Conservation (phyloP, 2,329 filamentous ascomycete genomes). For the Claviceps sp. region DNA sequence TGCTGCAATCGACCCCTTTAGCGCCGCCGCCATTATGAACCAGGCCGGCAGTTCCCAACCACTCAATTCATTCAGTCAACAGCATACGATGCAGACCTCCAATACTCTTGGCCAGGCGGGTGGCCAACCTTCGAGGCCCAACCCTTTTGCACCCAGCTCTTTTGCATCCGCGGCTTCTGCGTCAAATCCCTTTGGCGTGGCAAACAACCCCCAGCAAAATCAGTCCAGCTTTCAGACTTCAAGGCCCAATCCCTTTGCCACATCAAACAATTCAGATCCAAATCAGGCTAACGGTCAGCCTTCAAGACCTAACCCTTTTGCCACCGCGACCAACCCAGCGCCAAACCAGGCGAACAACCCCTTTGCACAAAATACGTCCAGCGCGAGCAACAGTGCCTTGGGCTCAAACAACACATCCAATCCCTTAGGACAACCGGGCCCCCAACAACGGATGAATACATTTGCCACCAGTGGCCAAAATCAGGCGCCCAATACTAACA, state of each 20-base stretch:
- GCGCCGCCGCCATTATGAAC: conserved; percentile 2
- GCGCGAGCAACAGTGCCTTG: conserved; percentile 10
- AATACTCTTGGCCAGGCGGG: conserved; percentile 13
- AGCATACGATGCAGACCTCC: background rate
- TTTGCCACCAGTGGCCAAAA: conserved; percentile 11
- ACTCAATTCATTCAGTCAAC: conserved; percentile 11
- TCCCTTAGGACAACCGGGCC: conserved; percentile 13
- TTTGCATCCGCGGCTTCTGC: no score
- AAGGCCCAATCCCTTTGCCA: no score
- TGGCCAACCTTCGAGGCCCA: conserved; percentile 7
- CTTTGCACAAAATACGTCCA: conserved; percentile 7
- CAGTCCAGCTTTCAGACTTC: no score
- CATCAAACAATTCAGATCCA: no score
- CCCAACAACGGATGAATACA: conserved; percentile 13
- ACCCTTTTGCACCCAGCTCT: conserved; percentile 13
- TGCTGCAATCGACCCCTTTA: conserved; percentile 16
- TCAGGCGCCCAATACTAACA: background rate
- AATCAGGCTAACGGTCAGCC: conserved; percentile 1
- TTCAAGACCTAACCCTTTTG: conserved; percentile 15
- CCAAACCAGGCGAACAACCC: conserved; percentile 12
- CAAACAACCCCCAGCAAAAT: conserved; percentile 7
- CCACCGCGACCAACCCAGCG: conserved; percentile 7
- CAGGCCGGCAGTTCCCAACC: background rate
- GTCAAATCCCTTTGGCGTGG: conserved; percentile 12
- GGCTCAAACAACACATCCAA: conserved; percentile 7